Base-by-base conservation (phyloP, 768 basidiomycete genomes). In the Suillus alpinus region DNA sequence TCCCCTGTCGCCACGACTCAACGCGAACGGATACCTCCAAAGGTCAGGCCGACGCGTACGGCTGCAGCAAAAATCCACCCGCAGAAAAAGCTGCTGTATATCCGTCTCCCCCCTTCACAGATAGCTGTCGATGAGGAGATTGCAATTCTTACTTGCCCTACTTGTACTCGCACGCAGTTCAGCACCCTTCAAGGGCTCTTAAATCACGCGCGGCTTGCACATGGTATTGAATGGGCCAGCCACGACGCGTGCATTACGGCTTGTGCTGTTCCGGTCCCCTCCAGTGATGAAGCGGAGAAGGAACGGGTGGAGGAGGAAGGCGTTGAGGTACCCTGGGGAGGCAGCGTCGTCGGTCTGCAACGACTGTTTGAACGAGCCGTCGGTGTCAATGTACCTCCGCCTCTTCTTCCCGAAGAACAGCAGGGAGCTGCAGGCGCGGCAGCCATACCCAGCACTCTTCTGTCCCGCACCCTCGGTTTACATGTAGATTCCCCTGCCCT, bases 321-420 rank as follows among this genome's bases (percentile, higher is more conserved):
- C 0, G 67, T 77, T 59, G 73, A 75, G 36, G 66, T 73, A 23
- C 57, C 69, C 44, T 75, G 69, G 68, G 66, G 68, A 37, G 72
- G 67, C 4, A 76, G 69, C 43, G 65, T 82, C n/a, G 80, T 80
- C 16, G 80, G 83, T 55, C 63, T 83, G 50, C 69, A 77, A 59
- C 67, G 80, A 56, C 58, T 84, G 51, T 83, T 83, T 55, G 81
- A 83, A 63, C 75, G 79, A 29, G 83, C 83, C 0, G 82, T 84
- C 1, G 81, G 80, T 32, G 70, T 71, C 9, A 60, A 65, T 36
- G 51, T 69, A 10, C 67, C 67, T 6, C 58, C 60, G 9, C 40
- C 58, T 43, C 50, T 62, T 6, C 12, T 52, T 56, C 56, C 56
- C 20, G 58, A 56, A 20, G 52, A 55, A 26, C 36, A 23, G 5